Evolutionary conservation across 2,329 filamentous ascomycete genomes (phyloP), one percentile per base, ranked within the genome.

Genomic region (Venturia oleaginea): DNA sequence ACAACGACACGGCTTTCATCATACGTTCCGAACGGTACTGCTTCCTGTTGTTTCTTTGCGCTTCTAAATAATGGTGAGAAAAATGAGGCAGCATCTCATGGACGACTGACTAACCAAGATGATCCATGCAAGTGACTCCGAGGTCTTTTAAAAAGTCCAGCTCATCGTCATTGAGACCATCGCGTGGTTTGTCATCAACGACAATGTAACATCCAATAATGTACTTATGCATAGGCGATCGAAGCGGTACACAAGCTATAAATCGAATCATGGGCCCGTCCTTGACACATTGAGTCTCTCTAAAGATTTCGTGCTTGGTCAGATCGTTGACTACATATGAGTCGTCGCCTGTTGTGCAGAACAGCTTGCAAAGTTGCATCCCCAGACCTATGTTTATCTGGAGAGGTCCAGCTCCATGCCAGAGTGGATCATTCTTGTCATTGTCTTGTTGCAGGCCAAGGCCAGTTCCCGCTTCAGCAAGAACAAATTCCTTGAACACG

Each of bases 121-220:
- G 67, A 30, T 65, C 63, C 62, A 67, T 67, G 22, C 66, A 59
- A 5, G 63, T 67, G 7, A 62, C 59, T 10, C 66, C 67, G 4
- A 69, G 65, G 22, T 68, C 67, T 10, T 63, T 48, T 17, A 69
- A 46, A n/a, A 68, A 51, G 17, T 46, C 48, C n/a, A 67, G 65
- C 15, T 67, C 67, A 0, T 71, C 67, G 4, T 67, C 65, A 32
- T 62, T 57, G 51, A 67, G 66, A 3, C 42, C 51, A 19, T 66
- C 40, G 7, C 57, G 59, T 17, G 68, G 66, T 62, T 71, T 69
- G 64, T 69, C 68, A 65, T 75, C 71, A 59, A 74, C 70, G 54
- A 74, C 71, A 65, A 72, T 74, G 64, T 73, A 74, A 46, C 69
- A 71, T 17, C 73, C 73, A 1, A 75, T 68, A 13, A 60, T n/a